Evolutionary conservation across 1,139 yeast genomes (phyloP).

Genomic region (Wickerhamomyces sp.): DNA sequence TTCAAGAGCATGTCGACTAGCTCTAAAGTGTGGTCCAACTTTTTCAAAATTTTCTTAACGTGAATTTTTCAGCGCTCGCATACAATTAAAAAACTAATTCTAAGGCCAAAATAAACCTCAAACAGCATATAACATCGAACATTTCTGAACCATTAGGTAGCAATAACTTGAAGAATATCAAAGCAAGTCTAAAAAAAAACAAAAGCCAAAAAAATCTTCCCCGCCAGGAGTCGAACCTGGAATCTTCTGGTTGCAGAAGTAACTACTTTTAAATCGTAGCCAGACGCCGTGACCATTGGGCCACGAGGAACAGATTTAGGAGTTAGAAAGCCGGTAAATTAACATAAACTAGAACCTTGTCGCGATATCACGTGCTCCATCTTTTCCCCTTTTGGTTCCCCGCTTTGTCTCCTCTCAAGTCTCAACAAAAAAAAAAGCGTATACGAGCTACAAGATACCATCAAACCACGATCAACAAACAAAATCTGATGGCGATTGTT

Average conservation of each 20-base stretch:
- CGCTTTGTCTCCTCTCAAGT: background rate
- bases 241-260: conserved; percentile 80
- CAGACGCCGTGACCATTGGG: conserved; percentile 94
- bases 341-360: too few species aligned
- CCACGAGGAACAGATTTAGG: conserved; percentile 60
- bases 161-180: background rate
- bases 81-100: too few species aligned
- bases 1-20: too few species aligned
- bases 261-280: conserved; percentile 56
- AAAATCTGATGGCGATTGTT: background rate
- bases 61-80: too few species aligned
- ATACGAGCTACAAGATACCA: background rate
- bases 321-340: background rate
- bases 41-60: too few species aligned
- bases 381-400: background rate
- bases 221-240: conserved; percentile 97
- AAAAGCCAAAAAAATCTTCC: conserved; percentile 55
- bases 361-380: background rate
- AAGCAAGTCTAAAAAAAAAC: background rate
- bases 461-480: background rate
- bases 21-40: too few species aligned
- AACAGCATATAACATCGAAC: too few species aligned
- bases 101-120: too few species aligned
- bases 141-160: too few species aligned
- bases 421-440: background rate